These are phyloP conservation scores for Handroanthus guayacan DNA, from an alignment of 257 asterid species.

Conservation along the genomic window DNA sequence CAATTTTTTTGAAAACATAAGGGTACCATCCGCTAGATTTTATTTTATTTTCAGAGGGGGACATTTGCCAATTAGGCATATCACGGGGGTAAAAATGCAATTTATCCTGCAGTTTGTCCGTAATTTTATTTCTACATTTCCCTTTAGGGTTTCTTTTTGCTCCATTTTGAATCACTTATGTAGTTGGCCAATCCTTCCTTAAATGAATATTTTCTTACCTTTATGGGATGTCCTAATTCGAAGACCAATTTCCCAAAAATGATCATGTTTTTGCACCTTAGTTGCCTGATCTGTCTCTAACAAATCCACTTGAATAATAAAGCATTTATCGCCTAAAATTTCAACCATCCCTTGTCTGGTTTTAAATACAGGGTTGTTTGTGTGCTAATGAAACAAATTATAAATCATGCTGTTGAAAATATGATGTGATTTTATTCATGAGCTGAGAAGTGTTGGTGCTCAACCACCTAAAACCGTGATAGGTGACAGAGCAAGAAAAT, in stretches of 20 bases:
- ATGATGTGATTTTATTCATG: not conserved
- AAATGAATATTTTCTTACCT: slow-evolving; percentile 5
- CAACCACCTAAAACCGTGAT: not conserved
- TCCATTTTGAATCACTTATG: not conserved
- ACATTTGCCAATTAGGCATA: too few relatives aligned
- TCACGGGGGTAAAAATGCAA: too few relatives aligned
- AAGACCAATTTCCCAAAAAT: not conserved
- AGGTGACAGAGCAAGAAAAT: not conserved
- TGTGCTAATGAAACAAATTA: slow-evolving; percentile 4
- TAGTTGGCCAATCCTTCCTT: slow-evolving; percentile 15
- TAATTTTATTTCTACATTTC: not conserved
- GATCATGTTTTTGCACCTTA: slow-evolving; percentile 3
- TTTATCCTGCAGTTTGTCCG: too few relatives aligned
- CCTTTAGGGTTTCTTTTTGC: slow-evolving; percentile 18
- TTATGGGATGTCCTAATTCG: slow-evolving; percentile 10
- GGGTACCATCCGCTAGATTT: too few relatives aligned
- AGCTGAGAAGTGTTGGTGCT: not conserved
- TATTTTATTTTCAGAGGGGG: too few relatives aligned
- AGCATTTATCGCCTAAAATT: not conserved
- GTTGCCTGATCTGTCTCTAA: slow-evolving; percentile 6
- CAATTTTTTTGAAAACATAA: too few relatives aligned
- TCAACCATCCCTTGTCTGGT: not conserved
- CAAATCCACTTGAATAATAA: not conserved
- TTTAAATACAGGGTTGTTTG: not conserved
- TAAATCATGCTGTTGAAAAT: not conserved